Evolutionary conservation across 768 basidiomycete species (phyloP), one percentile per base, ranked within the genome.

Genomic region (Chalciporus sphaerocephalus): DNA sequence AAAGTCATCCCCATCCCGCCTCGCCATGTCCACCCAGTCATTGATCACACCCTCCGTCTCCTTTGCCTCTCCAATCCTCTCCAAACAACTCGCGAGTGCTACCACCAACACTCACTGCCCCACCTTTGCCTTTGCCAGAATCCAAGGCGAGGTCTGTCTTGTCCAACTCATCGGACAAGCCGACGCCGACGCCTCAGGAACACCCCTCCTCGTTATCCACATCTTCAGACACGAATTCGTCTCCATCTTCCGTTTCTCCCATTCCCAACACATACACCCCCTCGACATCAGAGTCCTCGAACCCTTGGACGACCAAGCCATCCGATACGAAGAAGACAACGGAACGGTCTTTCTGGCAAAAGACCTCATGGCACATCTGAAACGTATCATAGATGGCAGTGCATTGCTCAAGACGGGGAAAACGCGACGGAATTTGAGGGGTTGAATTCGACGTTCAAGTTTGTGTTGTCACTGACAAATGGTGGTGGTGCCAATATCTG

Each of bases 331-430:
- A 46, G 74, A 78, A 49, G 80, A 81, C 43, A 79, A 63, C 38
- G 80, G 73, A 44, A 78, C 74, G 4, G 79, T 81, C 11, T 82
- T 81, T 51, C 67, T 83, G 18, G 78, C 80, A 8, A 75, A 72
- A 44, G 70, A 78, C 25, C 59, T 61, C 21, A 55, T 68, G 56
- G 44, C 42, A 6, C 61, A 52, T 40, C 32, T 66, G 2, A 62
- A 54, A 32, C 53, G 60, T 21, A 62, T 66, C 13, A 23, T 68
- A 44, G 55, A 69, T 30, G 51, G 64, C 30, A 33, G 52, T 17
- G 47, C 54, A 30, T 48, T 51, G 49, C 15, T 53, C 10, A 51
- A 51, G 33, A 45, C 44, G 38, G 27, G 37, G 5, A 41, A 52
- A 28, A 53, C 41, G 32, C 48, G 46, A 6, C 42, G 38, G 37